phyloP scores from a whole-genome alignment of 257 asterid genomes.

The Salvia rosmarinus region DNA sequence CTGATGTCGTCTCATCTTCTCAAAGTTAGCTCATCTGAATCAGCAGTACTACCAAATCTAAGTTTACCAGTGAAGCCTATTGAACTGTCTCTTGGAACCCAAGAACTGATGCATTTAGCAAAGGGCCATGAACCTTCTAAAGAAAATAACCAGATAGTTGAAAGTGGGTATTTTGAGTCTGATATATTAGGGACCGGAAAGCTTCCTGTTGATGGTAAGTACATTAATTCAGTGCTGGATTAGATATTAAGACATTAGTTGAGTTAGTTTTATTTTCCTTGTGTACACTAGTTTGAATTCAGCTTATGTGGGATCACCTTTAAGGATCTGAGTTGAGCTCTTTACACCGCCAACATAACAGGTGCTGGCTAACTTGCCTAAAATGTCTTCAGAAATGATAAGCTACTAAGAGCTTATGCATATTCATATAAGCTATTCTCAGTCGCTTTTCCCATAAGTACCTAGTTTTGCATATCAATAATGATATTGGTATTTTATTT shows the following conservation, averaged over 20 bases:
- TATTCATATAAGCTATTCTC: background rate
- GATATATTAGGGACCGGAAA: slow-evolving; percentile 36
- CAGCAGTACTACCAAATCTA: slow-evolving; percentile 38
- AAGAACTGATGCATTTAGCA: slow-evolving; percentile 34
- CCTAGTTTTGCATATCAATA: background rate
- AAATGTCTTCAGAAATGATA: background rate
- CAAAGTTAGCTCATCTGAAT: slow-evolving; percentile 40
- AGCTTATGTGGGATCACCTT: background rate
- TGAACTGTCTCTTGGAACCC: slow-evolving; percentile 38
- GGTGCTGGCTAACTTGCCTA: background rate
- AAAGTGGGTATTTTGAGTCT: slow-evolving; percentile 38
- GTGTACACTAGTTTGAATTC: background rate
- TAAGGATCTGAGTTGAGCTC: background rate
- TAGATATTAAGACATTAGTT: background rate
- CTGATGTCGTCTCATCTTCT: slow-evolving; percentile 72
- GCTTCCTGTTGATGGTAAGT: slow-evolving; percentile 42
- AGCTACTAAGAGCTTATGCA: background rate
- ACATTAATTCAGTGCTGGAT: background rate
- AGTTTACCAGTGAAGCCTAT: slow-evolving; percentile 44
- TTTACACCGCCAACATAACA: too few species aligned
- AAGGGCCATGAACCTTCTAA: slow-evolving; percentile 36
- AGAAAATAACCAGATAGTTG: slow-evolving; percentile 41
- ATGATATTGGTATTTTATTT: background rate
- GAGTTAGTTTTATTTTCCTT: background rate
- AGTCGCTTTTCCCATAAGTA: background rate